These are phyloP conservation scores for Flaveria trinervia DNA, from an alignment of 129 eudicot genomes.

Conservation along the genomic window DNA sequence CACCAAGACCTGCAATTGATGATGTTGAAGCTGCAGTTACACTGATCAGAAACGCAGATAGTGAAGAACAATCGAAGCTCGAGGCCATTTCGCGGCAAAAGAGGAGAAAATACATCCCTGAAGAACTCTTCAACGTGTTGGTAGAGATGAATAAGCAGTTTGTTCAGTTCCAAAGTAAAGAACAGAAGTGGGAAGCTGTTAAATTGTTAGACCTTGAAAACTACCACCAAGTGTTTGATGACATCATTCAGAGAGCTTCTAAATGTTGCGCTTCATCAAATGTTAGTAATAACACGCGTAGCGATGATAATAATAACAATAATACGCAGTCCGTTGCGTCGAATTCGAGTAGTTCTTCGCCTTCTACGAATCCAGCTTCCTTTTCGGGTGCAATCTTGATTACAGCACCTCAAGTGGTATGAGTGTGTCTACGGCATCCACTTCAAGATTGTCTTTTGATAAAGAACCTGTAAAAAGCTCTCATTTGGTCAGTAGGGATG, in stretches of 20 bases:
- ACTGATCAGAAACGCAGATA: constrained; percentile 64
- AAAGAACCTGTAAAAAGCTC: too few relatives aligned
- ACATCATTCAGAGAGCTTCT: constrained; percentile 85
- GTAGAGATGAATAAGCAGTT: constrained; percentile 70
- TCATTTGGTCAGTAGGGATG: too few relatives aligned
- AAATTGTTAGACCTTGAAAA: constrained; percentile 73
- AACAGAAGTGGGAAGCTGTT: constrained; percentile 65
- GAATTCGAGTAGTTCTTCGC: too few relatives aligned
- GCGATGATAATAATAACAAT: not conserved
- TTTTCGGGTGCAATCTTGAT: too few relatives aligned
- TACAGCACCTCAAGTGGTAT: too few relatives aligned
- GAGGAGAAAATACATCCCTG: constrained; percentile 53
- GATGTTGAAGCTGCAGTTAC: constrained; percentile 74
- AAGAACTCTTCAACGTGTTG: constrained; percentile 59
- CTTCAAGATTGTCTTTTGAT: too few relatives aligned
- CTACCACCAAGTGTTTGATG: constrained; percentile 54
- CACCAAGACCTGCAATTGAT: constrained; percentile 69
- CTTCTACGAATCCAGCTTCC: too few relatives aligned
- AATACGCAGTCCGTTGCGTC: constrained; percentile 1
- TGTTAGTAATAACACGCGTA: not conserved
- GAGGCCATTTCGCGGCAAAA: constrained; percentile 53
- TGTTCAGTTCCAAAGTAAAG: constrained; percentile 62
- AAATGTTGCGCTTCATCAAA: constrained; percentile 20
- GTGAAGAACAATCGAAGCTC: constrained; percentile 55
- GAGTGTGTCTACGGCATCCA: too few relatives aligned